A percentile compares a stretch with the other conserved stretches of the same genome.
Conservation (phyloP, 371 early-diverging fungal species). For the Fennellomyces sp. region DNA sequence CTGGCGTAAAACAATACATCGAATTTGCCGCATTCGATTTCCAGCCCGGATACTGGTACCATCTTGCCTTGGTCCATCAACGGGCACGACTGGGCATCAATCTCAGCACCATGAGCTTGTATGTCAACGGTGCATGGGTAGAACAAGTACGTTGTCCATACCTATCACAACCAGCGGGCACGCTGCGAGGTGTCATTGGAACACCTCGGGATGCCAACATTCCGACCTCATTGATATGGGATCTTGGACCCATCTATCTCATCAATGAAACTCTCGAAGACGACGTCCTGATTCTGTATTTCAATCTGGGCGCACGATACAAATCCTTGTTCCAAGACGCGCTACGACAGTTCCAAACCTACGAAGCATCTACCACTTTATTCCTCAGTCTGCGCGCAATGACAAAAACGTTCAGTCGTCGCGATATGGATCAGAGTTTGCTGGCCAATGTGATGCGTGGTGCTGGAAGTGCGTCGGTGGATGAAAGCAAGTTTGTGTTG, state of each 20-base stretch:
- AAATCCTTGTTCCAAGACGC: slow-evolving; percentile 70
- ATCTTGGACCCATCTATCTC: slow-evolving; percentile 71
- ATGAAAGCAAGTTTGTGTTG: slow-evolving; percentile 68
- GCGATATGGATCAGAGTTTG: slow-evolving; percentile 42
- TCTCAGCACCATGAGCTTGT: slow-evolving; percentile 59
- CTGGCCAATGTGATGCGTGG: slow-evolving; percentile 61
- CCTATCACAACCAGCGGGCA: slow-evolving; percentile 48
- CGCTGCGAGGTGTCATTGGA: slow-evolving; percentile 43
- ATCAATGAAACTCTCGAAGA: slow-evolving; percentile 64
- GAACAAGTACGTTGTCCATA: slow-evolving; percentile 67
- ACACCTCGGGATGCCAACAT: slow-evolving; percentile 28
- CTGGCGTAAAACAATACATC: slow-evolving; percentile 44
- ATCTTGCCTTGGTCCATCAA: slow-evolving; percentile 70
- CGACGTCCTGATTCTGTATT: slow-evolving; percentile 59
- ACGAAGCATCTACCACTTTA: slow-evolving; percentile 64
- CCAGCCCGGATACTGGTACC: slow-evolving; percentile 71
- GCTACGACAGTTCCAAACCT: slow-evolving; percentile 69
- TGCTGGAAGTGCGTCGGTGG: slow-evolving; percentile 38
- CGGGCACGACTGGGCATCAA: slow-evolving; percentile 59
- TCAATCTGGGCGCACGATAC: slow-evolving; percentile 69
- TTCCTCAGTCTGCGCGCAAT: slow-evolving; percentile 55
- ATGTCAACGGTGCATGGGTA: slow-evolving; percentile 65
- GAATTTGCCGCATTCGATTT: slow-evolving; percentile 58
- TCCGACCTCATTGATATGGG: slow-evolving; percentile 54
- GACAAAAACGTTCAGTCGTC: slow-evolving; percentile 27